Base-by-base conservation (phyloP, 2,329 filamentous ascomycete genomes). In the Monilinia fructigena region DNA sequence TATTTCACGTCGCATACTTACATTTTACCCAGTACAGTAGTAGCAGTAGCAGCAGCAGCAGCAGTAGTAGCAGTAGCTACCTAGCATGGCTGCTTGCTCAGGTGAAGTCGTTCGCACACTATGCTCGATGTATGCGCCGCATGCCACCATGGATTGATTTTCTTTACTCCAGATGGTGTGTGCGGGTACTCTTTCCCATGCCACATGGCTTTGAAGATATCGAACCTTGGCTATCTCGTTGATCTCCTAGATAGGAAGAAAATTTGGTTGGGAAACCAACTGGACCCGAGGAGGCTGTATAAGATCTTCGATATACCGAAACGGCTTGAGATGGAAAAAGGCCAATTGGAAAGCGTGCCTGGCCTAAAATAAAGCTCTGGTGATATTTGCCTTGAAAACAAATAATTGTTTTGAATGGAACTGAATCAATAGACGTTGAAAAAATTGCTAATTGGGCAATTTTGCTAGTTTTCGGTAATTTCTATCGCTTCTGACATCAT, bases 161-260 rank as follows among this genome's bases (percentile, higher is more conserved):
- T 42, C 40, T 42, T 16, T 42, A 14, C 14, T 42, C 16, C 40
- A 16, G 14, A 14, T 40, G 40, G 40, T 42, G 40, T 42, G 40
- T 18, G 40, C 35, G 56, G 56, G 20, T 59, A 40, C 38, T 42
- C 4, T 16, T n/a, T 28, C 40, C 28, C 5, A 50, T 60, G 58
- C 58, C 58, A 60, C 58, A 60, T 60, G 63, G 50, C 47, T 16
- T 47, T 61, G 35, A 60, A 54, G 63, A 28, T 53, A 58, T 35
- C 26, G 45, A 40, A 52, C 54, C 54, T 16, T n/a, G 28, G 42
- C 14, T 40, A 53, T 53, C 55, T 65, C 55, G 55, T 53, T 61
- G 55, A 65, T 61, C 56, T 66, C 63, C 56, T 14, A 28, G 31
- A 66, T 54, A 54, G 63, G 55, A 61, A 66, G 63, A 35, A 54